Conservation (phyloP, 1,284 basidiomycete genomes). For the Volvariella volvacea region DNA sequence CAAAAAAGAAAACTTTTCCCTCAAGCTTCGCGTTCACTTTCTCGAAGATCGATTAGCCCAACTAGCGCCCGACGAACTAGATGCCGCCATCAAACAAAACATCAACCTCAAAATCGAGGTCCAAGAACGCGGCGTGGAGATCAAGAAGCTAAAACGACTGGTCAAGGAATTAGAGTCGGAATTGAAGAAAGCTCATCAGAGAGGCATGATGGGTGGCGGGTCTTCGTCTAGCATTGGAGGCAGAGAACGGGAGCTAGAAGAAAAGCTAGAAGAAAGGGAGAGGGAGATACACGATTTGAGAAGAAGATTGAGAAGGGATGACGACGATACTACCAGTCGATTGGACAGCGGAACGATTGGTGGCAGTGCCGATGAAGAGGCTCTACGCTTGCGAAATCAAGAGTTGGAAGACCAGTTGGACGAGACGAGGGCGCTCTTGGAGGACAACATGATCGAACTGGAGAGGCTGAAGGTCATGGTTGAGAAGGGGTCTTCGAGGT, state of each 20-base stretch:
- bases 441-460: constrained; percentile 74
- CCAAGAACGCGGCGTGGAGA: constrained; percentile 84
- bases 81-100: constrained; percentile 88
- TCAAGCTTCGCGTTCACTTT: constrained; percentile 91
- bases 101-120: constrained; percentile 92
- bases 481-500: constrained; percentile 25
- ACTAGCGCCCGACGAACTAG: constrained; percentile 87
- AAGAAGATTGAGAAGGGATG: background rate
- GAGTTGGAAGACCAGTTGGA: constrained; percentile 71
- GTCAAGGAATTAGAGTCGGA: constrained; percentile 79
- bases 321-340: background rate
- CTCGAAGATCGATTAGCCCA: constrained; percentile 85
- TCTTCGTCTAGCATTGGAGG: constrained; percentile 23
- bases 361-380: constrained; percentile 45
- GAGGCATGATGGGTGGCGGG: constrained; percentile 18
- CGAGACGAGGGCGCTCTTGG: constrained; percentile 53
- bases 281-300: constrained; percentile 55
- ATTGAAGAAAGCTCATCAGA: constrained; percentile 44
- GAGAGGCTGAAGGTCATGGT: constrained; percentile 60
- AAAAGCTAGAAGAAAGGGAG: constrained; percentile 62
- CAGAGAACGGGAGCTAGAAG: constrained; percentile 56
- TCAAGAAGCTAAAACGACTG: constrained; percentile 89
- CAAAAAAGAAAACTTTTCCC: constrained; percentile 93
- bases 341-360: constrained; percentile 28
- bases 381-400: constrained; percentile 39